Evolutionary conservation across 2,329 filamentous ascomycete species (phyloP).

Genomic region (Ophiognomonia clavigignenti-juglandacearum): DNA sequence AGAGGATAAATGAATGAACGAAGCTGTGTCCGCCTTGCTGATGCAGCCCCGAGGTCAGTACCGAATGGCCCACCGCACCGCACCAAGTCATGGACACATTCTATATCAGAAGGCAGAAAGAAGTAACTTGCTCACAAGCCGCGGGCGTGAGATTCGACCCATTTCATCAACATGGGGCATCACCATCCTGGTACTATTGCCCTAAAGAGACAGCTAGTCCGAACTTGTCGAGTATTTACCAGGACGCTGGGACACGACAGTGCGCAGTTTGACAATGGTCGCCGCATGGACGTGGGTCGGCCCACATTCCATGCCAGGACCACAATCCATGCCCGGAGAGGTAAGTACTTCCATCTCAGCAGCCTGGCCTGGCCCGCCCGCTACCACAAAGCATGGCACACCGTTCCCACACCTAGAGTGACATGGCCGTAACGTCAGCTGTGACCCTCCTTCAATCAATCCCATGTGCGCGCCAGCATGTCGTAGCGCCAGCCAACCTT

Average conservation of each 20-base stretch:
- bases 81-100: too few species aligned
- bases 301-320: too few species aligned
- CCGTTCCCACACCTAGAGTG: slow-evolving; percentile 11
- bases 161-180: too few species aligned
- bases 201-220: background rate
- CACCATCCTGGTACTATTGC: background rate
- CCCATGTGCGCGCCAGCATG: slow-evolving; percentile 4
- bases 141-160: background rate
- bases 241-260: slow-evolving; percentile 2
- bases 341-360: too few species aligned
- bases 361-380: too few species aligned
- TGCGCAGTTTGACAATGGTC: background rate
- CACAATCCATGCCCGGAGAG: too few species aligned
- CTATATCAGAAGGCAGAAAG: background rate
- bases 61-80: too few species aligned
- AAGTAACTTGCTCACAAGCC: background rate
- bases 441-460: slow-evolving; percentile 11
- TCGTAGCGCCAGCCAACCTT: slow-evolving; percentile 12
- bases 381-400: background rate
- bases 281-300: too few species aligned
- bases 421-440: slow-evolving; percentile 15
- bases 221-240: slow-evolving; percentile 1
- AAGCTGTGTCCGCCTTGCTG: too few species aligned
- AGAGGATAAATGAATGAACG: too few species aligned
- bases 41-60: too few species aligned